Base-by-base conservation (phyloP, 495 filamentous ascomycete species). In the Aspergillus haitiensis region DNA sequence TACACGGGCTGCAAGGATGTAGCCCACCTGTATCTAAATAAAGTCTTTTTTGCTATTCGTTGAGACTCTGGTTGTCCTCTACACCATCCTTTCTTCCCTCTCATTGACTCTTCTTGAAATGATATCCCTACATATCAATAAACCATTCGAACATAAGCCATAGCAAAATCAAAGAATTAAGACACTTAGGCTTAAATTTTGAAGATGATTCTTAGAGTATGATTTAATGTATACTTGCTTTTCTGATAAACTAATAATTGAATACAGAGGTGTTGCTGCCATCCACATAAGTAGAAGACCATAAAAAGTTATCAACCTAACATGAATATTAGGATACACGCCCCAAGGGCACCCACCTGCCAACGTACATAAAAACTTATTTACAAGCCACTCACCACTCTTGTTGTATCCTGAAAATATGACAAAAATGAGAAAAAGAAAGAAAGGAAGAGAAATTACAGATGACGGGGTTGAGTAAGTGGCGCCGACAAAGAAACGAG, bases 1-100 rank as follows among this genome's bases (percentile, higher is more conserved):
- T 36, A 88, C 85, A 47, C 67, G 83, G 55, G 84, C 82, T 37
- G 72, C 72, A 32, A 71, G 75, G 58, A 75, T 77, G 46, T 82
- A 62, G 10, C 7, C 47, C 13, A 31, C 50, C 31, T 50, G 40
- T 57, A 34, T 65, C 13, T 6, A 48, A 16, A 13, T 37, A 36
- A 35, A 12, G 2, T 57, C 12, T 61, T 35, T 55, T 37, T 39
- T 21, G 8, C 36, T 13, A 31, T 39, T 16, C 27, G 18, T 57
- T 40, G 35, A 40, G 57, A 10, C 59, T 48, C 40, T 5, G 33
- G 10, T 36, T 39, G 47, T 44, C 32, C 12, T 33, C 21, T 45
- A 52, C 47, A 40, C 39, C 27, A 33, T 34, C 42, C 31, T 55
- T 44, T 45, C 7, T 59, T 53, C 50, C 52, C 16, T 9, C 2